phyloP scores from a whole-genome alignment of 306 rosid genomes.

The Glycine tomentella region DNA sequence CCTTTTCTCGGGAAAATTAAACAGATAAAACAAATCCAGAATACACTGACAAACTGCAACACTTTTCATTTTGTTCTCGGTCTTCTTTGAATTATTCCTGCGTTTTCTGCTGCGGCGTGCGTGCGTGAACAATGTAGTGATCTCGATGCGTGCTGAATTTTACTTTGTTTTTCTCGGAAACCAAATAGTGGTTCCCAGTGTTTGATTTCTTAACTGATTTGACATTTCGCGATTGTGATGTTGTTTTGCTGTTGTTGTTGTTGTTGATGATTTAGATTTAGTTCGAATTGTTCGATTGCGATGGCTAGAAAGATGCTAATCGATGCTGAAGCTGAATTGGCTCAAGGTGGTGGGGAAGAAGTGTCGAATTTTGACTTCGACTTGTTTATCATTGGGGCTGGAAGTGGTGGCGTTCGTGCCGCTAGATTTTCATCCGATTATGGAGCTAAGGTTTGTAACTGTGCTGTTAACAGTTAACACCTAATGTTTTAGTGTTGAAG shows the following conservation, averaged over 20 bases:
- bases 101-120: not conserved
- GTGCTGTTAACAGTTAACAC: not conserved
- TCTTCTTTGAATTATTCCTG: not conserved
- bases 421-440: constrained; percentile 78
- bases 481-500: not conserved
- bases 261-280: constrained; percentile 21
- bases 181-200: too few species aligned
- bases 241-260: constrained; percentile 6
- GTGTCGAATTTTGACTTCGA: constrained; percentile 72
- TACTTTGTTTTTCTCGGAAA: too few species aligned
- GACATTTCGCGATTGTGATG: constrained; percentile 14
- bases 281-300: constrained; percentile 41
- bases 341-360: constrained; percentile 52
- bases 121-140: not conserved
- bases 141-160: not conserved
- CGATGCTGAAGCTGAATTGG: constrained; percentile 70
- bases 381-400: constrained; percentile 92
- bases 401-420: constrained; percentile 99
- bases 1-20: not conserved
- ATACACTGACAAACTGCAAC: not conserved
- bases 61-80: not conserved
- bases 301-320: constrained; percentile 94
- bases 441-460: constrained; percentile 80
- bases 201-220: constrained; percentile 10
- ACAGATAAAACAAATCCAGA: not conserved